Evolutionary conservation across 768 basidiomycete genomes (phyloP), one percentile per base, ranked within the genome.

Genomic region (Mycena polygramma): DNA sequence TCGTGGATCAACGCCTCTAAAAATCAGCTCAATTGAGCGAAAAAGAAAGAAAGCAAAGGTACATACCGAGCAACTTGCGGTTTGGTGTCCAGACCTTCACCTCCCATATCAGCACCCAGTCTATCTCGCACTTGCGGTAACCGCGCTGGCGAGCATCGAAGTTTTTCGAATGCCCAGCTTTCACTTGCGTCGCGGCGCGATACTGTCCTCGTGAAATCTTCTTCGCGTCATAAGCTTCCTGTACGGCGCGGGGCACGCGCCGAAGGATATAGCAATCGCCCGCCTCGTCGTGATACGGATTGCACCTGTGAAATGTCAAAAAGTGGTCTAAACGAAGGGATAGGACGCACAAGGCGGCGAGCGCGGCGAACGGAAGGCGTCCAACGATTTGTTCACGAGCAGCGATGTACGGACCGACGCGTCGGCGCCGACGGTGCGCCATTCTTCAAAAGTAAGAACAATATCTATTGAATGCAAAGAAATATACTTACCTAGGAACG

Each of bases 21-120:
- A 19, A 51, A 52, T 70, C 66, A 41, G 60, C 66, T 30, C 73
- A 57, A 53, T 52, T 63, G 17, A 73, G 41, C 41, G 73, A 49
- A 45, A 49, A 26, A 63, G 62, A 19, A 59, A 51, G 26, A 67
- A 19, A 9, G 63, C 59, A 37, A 55, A 49, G 8, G 20, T 19
- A 54, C 30, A 4, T 54, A 36, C 35, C 35, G 30, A 36, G 53
- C 53, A 36, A 36, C 54, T 37, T 36, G 19, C 54, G 72, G 71
- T 59, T 53, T 63, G n/a, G 22, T 43, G 13, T 68, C 66, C 66
- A 51, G 10, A 51, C n/a, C 10, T 51, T 51, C 10, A 51, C 8
- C 24, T 51, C n/a, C 49, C n/a, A 51, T 11, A 64, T 72, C 39
- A 72, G 54, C 26, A 66, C 55, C 45, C 46, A 14, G 14, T 51